phyloP scores from a whole-genome alignment of 1,139 yeast species.

The Magnusiomyces paraingens region DNA sequence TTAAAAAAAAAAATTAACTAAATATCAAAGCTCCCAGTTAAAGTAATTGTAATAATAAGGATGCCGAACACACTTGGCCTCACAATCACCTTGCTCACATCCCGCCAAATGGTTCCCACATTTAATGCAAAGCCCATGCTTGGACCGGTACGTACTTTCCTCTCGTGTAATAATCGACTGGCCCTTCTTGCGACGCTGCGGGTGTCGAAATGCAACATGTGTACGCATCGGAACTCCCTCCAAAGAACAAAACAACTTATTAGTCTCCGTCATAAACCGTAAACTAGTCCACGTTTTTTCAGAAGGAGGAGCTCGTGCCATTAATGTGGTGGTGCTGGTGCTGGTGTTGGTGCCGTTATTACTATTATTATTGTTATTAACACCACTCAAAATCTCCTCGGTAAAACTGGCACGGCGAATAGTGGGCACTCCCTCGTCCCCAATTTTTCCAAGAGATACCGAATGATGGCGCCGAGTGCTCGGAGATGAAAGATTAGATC shows the following conservation, averaged over 20 bases:
- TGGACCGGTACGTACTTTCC: background rate
- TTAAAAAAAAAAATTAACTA: background rate
- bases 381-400: too few relatives aligned
- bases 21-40: background rate
- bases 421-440: too few relatives aligned
- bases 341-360: background rate
- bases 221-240: background rate
- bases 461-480: too few relatives aligned
- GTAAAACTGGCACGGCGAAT: too few relatives aligned
- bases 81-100: background rate
- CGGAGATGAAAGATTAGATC: too few relatives aligned
- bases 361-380: background rate
- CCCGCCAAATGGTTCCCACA: slow-evolving; percentile 5
- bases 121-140: slow-evolving; percentile 1
- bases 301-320: background rate
- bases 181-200: background rate
- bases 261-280: background rate
- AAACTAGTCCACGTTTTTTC: background rate
- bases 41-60: background rate
- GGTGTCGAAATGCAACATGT: slow-evolving; percentile 1
- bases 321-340: background rate
- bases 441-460: too few relatives aligned
- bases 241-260: background rate
- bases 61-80: background rate
- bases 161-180: slow-evolving; percentile 3